Base-by-base conservation (phyloP, 257 asterid species). In the Nicotiana benthamiana region DNA sequence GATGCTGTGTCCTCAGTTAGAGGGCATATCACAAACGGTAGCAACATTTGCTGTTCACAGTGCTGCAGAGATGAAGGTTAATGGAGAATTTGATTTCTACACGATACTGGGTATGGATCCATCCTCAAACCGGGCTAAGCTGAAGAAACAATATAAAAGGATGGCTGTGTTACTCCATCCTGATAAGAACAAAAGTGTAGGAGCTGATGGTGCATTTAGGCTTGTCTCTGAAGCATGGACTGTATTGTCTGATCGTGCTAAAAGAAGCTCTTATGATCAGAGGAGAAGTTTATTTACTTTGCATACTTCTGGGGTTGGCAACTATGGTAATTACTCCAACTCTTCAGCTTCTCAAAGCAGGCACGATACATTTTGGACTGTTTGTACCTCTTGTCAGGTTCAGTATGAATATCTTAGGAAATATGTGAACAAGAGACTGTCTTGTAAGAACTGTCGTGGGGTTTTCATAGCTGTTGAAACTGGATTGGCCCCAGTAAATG, bases 391-490 rank as follows among this genome's bases (percentile, higher is more conserved):
- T 36, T 95, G 99, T 82, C 98, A 88, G 76, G 97, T 95, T 86
- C 99, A 95, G 86, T 95, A 95, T 65, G 99, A 95, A 75, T 95
- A 95, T 86, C 97, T 93, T 16, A 84, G 97, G 85, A 93, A 95
- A 66, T 95, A 95, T 83, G 95, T 93, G 62, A 93, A 93, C 90
- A 92, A 93, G 77, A 81, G 91, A 48, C 98, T 95, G 68, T 92
- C 99, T 80, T 95, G 99, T 87, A 95, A 95, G 90, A 95, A 92
- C 80, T 95, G 99, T 77, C 97, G 98, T 51, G 98, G 97, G 79
- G 95, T 95, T 81, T 95, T 95, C 79, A 82, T 90, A 84, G 99
- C 99, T 83, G 93, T 89, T 82, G 99, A 95, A 87, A 92, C 98
- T 52, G 99, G 97, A 77, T 82, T 89, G 67, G 97, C 94, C 82